Evolutionary conservation across 192 early-diverging fungal genomes (phyloP).

Genomic region (Podila clonocystis): DNA sequence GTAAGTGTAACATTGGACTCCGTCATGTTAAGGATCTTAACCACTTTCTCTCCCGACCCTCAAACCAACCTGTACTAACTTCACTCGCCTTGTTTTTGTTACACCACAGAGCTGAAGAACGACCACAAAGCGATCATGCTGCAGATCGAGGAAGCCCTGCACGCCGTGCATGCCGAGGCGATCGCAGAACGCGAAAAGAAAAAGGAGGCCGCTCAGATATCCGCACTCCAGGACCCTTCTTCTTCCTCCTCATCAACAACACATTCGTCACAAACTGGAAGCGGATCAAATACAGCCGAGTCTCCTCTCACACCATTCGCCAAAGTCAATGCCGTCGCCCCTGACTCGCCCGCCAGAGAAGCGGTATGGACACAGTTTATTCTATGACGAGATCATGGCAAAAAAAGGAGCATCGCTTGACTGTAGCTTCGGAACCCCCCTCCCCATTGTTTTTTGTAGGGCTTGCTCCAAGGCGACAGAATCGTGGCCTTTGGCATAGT

Average conservation of each 20-base stretch:
- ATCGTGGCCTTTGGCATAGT: slow-evolving; percentile 59
- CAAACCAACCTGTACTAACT: background rate
- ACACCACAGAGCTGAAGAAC: slow-evolving; percentile 51
- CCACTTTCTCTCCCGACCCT: background rate
- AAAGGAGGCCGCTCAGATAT: background rate
- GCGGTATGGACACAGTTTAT: slow-evolving; percentile 42
- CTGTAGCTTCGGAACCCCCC: too few species aligned
- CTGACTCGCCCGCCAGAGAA: slow-evolving; percentile 62
- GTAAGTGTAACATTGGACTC: too few species aligned
- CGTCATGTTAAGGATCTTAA: too few species aligned
- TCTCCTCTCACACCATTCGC: slow-evolving; percentile 55
- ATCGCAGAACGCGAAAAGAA: slow-evolving; percentile 24
- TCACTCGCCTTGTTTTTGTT: background rate
- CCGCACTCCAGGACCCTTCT: background rate
- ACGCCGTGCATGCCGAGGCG: slow-evolving; percentile 58
- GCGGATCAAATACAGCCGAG: background rate
- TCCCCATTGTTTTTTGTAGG: slow-evolving; percentile 35
- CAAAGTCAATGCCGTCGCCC: slow-evolving; percentile 64
- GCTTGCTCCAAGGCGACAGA: slow-evolving; percentile 54
- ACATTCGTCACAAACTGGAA: background rate
- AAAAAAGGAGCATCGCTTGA: too few species aligned
- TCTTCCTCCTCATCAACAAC: slow-evolving; percentile 2
- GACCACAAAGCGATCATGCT: slow-evolving; percentile 63
- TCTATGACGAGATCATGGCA: background rate
- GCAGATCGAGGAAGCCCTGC: slow-evolving; percentile 58